phyloP scores from a whole-genome alignment of 73 alveolate species.

The Blepharisma stoltei region DNA sequence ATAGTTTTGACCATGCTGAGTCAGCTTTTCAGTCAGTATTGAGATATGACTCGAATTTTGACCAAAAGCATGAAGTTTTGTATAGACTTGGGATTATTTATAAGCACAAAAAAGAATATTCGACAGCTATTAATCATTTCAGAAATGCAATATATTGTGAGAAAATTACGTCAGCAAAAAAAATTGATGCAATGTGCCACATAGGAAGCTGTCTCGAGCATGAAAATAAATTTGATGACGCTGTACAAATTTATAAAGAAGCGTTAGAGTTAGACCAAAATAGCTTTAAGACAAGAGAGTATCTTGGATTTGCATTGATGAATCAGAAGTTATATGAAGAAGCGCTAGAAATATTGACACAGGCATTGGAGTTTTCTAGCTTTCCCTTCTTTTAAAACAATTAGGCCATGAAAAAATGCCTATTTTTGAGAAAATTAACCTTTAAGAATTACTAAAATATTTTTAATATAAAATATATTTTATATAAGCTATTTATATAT shows the following conservation, averaged over 20 bases:
- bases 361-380: conserved; percentile 41
- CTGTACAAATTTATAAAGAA: conserved; percentile 45
- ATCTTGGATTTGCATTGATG: conserved; percentile 49
- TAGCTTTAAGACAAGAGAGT: conserved; percentile 45
- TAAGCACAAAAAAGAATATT: conserved; percentile 49
- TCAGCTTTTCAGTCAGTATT: background rate
- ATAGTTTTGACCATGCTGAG: conserved; percentile 27
- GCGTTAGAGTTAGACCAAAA: conserved; percentile 49
- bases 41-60: conserved; percentile 9
- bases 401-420: too few relatives aligned
- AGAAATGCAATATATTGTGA: conserved; percentile 45
- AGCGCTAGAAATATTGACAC: conserved; percentile 42
- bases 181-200: conserved; percentile 48
- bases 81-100: conserved; percentile 46
- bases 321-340: conserved; percentile 31
- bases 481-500: too few relatives aligned
- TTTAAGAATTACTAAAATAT: too few relatives aligned
- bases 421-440: too few relatives aligned
- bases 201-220: conserved; percentile 59
- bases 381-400: too few relatives aligned
- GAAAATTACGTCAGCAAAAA: conserved; percentile 44
- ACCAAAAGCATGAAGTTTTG: conserved; percentile 55
- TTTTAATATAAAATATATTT: too few relatives aligned
- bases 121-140: conserved; percentile 54
- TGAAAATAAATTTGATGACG: conserved; percentile 42